Evolutionary conservation across 306 rosid genomes (phyloP), one percentile per base, ranked within the genome.

Genomic region (Rubus idaeus): DNA sequence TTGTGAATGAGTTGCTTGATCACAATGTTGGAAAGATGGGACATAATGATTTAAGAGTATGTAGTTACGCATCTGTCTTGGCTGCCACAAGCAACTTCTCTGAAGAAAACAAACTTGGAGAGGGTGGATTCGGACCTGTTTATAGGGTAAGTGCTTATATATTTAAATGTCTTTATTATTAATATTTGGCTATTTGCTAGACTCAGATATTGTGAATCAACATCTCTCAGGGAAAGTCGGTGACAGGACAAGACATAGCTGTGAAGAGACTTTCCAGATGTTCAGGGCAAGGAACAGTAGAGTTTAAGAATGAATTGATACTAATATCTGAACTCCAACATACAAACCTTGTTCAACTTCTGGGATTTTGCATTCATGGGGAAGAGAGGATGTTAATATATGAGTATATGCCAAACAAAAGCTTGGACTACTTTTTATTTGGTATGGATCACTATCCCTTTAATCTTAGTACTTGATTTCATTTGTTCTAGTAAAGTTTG

Each of bases 241-340:
- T 35, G 46, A 21, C 61, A 3, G 78, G 72, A 0, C 52, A 20
- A 68, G 82, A 83, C 55, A 35, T 86, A 39, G 89, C 85, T 1
- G 73, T 86, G 4, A 86, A 86, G 58, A 78, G 70, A 52, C 89
- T 86, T 47, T 83, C 84, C 13, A 69, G n/a, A 26, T 4, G 26
- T 41, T 73, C 68, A 0, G 77, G 56, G 39, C 77, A 73, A 44
- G 77, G 68, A 73, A 2, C 12, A 3, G 2, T 10, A 10, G 77
- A 73, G 77, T 73, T 73, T 14, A 73, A 73, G 56, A 73, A 58
- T 23, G 77, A 73, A 21, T 21, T 73, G 44, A 44, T 73, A 2
- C 77, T 73, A 8, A 73, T 73, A 73, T 26, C 21, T 57, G 68
- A 73, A 73, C 77, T 73, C 14, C 68, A 73, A 23, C 77, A 57